Percentiles rank a stretch among this genome's conserved stretches.
These are phyloP conservation scores for Flaveria floridana DNA, from an alignment of 140 eudicot species.

Conservation along the genomic window DNA sequence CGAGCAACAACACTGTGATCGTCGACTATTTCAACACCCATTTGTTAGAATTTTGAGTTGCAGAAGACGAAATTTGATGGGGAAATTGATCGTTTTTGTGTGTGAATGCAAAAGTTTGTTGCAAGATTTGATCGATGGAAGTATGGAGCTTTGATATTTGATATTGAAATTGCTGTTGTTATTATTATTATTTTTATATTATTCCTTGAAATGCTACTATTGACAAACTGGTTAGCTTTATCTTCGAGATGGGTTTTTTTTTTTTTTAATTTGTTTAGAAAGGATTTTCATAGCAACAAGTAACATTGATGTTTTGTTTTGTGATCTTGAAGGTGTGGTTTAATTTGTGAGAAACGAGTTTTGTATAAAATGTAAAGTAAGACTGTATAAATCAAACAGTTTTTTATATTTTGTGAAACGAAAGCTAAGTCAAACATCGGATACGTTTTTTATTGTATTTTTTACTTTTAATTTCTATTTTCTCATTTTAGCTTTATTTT, in stretches of 20 bases:
- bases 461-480: no score
- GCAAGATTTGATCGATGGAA: neutral
- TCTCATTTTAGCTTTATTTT: no score
- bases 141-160: neutral
- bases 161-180: neutral
- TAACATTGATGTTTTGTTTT: no score
- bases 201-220: neutral
- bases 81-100: neutral
- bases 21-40: neutral
- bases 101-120: neutral
- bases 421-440: no score
- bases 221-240: neutral
- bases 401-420: no score
- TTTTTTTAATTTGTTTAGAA: no score
- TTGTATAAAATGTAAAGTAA: no score
- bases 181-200: neutral
- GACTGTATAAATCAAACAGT: no score
- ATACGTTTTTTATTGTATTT: no score
- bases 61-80: neutral
- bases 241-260: slow-evolving; percentile 46
- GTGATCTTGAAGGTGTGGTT: no score
- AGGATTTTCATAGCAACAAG: no score
- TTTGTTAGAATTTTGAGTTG: neutral
- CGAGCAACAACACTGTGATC: slow-evolving; percentile 36
- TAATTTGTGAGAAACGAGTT: no score